Base-by-base conservation (phyloP, 352 stramenopile genomes). In the Pythium apleroticum region DNA sequence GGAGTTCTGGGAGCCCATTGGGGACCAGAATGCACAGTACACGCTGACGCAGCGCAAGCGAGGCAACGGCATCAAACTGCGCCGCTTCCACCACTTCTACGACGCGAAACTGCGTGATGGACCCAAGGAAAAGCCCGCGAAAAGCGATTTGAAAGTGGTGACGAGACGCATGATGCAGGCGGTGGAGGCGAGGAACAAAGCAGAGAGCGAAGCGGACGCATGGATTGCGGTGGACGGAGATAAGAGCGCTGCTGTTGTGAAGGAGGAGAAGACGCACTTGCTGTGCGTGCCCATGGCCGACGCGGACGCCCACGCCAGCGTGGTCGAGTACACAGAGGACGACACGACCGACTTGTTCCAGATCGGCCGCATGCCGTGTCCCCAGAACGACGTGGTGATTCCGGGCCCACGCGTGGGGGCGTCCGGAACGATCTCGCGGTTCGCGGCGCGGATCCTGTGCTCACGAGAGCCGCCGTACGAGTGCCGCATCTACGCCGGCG, bases 231-330 rank as follows among this genome's bases (percentile, higher is more conserved):
- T 41, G 11, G 35, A 27, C 25, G 24, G 52, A 48, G 28, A n/a
- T n/a, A 20, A 3, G 10, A 28, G 19, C 22, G 50, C 25, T 41
- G 50, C 10, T 56, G 30, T 22, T 14, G 24, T 20, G 54, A 30
- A 20, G 8, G 15, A 20, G 1, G 15, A 28, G 20, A 53, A 53
- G 27, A 60, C 75, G 27, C 89, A 77, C 58, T 69, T 85, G 20
- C 78, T 92, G 76, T 90, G 83, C 63, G 71, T 90, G 10, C 83
- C 83, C 0, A 90, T 92, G 79, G 85, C 82, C 67, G 79, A 88
- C 73, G 70, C 69, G 17, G 81, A 91, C 54, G 58, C 71, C 14
- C 71, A 80, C 53, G 81, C 71, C 10, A 85, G 74, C 48, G 65
- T 91, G 30, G 89, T 78, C 12, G 85, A 93, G 70, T 93, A 88